These are phyloP conservation scores for Helianthus tuberosus DNA, from an alignment of 129 eudicot genomes.

Conservation along the genomic window DNA sequence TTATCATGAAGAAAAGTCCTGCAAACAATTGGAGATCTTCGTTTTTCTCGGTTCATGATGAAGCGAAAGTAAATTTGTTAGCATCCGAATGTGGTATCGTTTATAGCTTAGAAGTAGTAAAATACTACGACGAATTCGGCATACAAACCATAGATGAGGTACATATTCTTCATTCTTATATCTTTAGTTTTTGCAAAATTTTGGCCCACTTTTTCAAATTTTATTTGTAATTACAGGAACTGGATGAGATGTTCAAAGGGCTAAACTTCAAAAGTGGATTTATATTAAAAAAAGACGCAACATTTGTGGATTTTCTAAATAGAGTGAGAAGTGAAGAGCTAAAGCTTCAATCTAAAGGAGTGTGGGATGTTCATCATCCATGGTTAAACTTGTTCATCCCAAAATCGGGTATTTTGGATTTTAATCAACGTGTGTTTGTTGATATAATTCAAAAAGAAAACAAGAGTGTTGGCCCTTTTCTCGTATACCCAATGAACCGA, in stretches of 20 bases:
- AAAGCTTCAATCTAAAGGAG: conserved; percentile 54
- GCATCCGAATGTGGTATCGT: conserved; percentile 45
- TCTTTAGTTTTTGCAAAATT: background rate
- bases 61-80: conserved; percentile 51
- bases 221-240: conserved; percentile 42
- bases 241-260: conserved; percentile 41
- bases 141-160: conserved; percentile 53
- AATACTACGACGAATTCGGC: conserved; percentile 62
- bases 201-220: background rate
- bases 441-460: conserved; percentile 49
- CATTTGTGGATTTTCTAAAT: conserved; percentile 54
- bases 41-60: conserved; percentile 57
- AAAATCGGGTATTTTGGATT: conserved; percentile 57
- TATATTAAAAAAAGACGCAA: conserved; percentile 59
- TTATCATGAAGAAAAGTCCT: conserved; percentile 53
- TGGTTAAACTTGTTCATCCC: conserved; percentile 90
- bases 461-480: conserved; percentile 66
- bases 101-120: conserved; percentile 71
- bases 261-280: conserved; percentile 50
- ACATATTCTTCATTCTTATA: background rate
- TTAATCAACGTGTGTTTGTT: conserved; percentile 56
- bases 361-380: conserved; percentile 86
- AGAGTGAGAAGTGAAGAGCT: conserved; percentile 74
- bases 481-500: conserved; percentile 71
- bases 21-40: conserved; percentile 93